Conservation (phyloP, 2,329 filamentous ascomycete genomes). For the Fusarium brevicatenulatum region DNA sequence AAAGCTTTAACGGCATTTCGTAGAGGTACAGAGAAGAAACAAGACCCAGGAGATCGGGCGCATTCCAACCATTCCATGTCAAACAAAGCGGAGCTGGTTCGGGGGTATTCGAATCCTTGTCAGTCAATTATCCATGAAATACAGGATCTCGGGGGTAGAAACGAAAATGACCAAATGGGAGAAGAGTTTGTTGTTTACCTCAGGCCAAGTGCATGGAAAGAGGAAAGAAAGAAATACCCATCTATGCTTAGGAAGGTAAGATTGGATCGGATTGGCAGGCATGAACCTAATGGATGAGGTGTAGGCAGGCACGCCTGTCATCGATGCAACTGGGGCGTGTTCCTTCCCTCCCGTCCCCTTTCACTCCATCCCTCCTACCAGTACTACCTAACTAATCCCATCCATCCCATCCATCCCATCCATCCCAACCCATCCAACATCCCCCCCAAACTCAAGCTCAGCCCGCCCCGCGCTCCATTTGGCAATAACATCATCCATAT, state of each 20-base stretch:
- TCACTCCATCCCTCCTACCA: constrained; percentile 23
- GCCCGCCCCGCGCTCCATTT: constrained; percentile 40
- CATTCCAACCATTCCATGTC: constrained; percentile 27
- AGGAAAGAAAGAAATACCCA: neutral
- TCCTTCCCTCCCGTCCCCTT: constrained; percentile 30
- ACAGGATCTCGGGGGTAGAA: constrained; percentile 16
- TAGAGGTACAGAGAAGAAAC: constrained; percentile 22
- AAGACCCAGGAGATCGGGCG: constrained; percentile 35
- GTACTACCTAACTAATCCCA: too few relatives aligned
- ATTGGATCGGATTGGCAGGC: neutral
- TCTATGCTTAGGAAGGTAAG: neutral
- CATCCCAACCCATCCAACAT: constrained; percentile 13
- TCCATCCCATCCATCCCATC: neutral
- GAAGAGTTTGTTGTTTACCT: neutral
- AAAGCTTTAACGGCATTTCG: constrained; percentile 35
- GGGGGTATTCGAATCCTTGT: constrained; percentile 28
- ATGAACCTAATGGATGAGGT: constrained; percentile 1
- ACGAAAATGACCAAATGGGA: constrained; percentile 4
- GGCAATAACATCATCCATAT: constrained; percentile 44
- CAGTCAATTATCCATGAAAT: neutral
- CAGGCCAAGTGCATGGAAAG: neutral
- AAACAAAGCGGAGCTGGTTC: constrained; percentile 34
- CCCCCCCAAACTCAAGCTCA: constrained; percentile 28
- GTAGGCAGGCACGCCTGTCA: constrained; percentile 18
- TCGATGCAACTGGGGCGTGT: constrained; percentile 22